phyloP scores from a whole-genome alignment of 768 basidiomycete genomes.

The Pulveroboletus sp. region DNA sequence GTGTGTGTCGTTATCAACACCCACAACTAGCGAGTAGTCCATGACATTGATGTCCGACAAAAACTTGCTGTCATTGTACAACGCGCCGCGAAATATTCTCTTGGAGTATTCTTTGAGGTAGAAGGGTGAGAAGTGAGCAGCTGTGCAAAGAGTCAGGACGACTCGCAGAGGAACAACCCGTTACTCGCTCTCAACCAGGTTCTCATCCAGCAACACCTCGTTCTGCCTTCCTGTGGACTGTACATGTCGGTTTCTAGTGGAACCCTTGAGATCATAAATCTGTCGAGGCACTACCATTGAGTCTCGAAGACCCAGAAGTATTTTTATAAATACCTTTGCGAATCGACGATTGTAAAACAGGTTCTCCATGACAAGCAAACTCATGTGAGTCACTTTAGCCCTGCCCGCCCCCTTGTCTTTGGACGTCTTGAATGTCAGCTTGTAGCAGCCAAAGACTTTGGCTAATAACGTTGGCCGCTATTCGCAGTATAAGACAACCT shows the following conservation, averaged over 20 bases:
- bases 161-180: background rate
- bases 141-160: slow-evolving; percentile 38
- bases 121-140: slow-evolving; percentile 82
- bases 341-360: slow-evolving; percentile 92
- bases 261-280: slow-evolving; percentile 98
- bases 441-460: slow-evolving; percentile 96
- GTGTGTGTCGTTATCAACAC: slow-evolving; percentile 84
- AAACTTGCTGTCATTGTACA: slow-evolving; percentile 96
- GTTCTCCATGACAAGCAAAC: slow-evolving; percentile 97
- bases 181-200: slow-evolving; percentile 80
- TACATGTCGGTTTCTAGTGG: slow-evolving; percentile 90
- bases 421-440: slow-evolving; percentile 84
- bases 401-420: slow-evolving; percentile 61
- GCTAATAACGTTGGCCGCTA: slow-evolving; percentile 93
- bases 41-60: slow-evolving; percentile 92
- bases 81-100: slow-evolving; percentile 82
- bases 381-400: slow-evolving; percentile 87
- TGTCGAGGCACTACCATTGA: slow-evolving; percentile 27
- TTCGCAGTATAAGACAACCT: slow-evolving; percentile 4
- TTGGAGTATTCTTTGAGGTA: slow-evolving; percentile 97
- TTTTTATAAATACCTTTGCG: slow-evolving; percentile 57
- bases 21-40: slow-evolving; percentile 97
- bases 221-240: slow-evolving; percentile 87
- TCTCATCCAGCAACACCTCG: slow-evolving; percentile 95
- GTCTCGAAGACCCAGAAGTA: background rate